phyloP scores from a whole-genome alignment of 352 stramenopile genomes.

The Pythium folliculosum region DNA sequence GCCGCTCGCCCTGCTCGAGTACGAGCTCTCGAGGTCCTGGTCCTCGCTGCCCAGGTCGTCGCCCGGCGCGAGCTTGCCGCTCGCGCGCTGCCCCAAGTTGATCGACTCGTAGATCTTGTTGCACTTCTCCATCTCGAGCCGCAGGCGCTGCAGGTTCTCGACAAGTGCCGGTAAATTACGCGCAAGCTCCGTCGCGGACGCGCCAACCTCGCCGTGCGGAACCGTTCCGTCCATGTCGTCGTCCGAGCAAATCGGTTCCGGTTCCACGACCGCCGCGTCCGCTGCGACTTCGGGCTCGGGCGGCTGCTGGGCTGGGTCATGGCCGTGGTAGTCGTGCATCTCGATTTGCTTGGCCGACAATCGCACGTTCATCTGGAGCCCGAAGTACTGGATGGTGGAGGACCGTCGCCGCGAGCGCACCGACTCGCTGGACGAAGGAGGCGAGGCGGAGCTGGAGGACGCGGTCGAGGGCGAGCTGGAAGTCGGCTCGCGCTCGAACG shows the following conservation, averaged over 20 bases:
- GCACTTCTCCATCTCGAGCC: constrained; percentile 68
- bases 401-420: constrained; percentile 26
- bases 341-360: constrained; percentile 28
- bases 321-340: constrained; percentile 31
- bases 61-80: constrained; percentile 17
- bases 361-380: constrained; percentile 28
- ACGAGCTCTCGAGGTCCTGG: constrained; percentile 7
- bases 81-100: constrained; percentile 30
- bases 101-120: constrained; percentile 74
- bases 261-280: constrained; percentile 9
- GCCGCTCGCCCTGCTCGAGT: constrained; percentile 2
- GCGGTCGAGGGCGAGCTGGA: constrained; percentile 15
- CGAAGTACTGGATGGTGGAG: constrained; percentile 36
- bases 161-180: constrained; percentile 67
- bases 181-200: constrained; percentile 48
- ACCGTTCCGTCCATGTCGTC: constrained; percentile 18
- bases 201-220: constrained; percentile 34
- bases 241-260: constrained; percentile 15
- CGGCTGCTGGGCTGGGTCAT: constrained; percentile 7
- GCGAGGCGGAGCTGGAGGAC: constrained; percentile 23
- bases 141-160: constrained; percentile 57
- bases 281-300: constrained; percentile 5
- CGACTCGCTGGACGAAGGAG: constrained; percentile 15
- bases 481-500: constrained; percentile 1
- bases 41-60: constrained; percentile 7